Evolutionary conservation across 768 basidiomycete genomes (phyloP), one percentile per base, ranked within the genome.

Genomic region (Megacollybia marginata): DNA sequence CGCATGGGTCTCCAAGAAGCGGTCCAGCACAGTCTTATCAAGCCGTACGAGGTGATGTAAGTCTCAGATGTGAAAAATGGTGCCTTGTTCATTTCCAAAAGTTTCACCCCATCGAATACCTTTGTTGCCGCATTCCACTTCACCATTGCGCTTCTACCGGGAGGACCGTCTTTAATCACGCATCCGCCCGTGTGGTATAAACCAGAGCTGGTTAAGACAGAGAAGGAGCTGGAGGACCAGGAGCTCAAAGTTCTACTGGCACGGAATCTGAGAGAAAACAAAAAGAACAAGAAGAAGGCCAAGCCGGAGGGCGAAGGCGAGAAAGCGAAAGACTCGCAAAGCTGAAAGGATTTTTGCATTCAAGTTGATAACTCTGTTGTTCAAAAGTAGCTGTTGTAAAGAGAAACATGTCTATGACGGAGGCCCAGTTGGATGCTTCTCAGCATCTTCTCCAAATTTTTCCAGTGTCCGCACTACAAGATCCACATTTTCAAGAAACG

Each of bases 121-220:
- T 82, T 87, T 51, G 91, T 97, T 42, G 94, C 95, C 48, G 89
- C 86, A 9, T 96, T 94, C 80, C 94, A 97, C 75, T 93, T 96
- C 73, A 99, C 95, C 42, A 83, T 99, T 61, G 92, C 92, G 34
- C 80, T 99, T 18, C 83, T 89, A 34, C 85, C 95, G 43, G 87
- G 80, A 47, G 96, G 96, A 28, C 95, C 92, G 20, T 67, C 84
- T 28, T 70, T 97, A 55, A 79, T 99, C 67, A 91, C 91, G 11
- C 85, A 88, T 52, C 82, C 89, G 9, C 91, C 96, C 11, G 60
- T 83, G 31, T 98, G 92, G 95, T 98, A 93, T 74, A 89, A 91
- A 61, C 77, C 88, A 32, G 93, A 94, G 61, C 75, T 95, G 50
- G 78, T 96, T 57, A 89, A 90, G 76, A 83, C 88, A 1, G 87